phyloP scores from a whole-genome alignment of 495 filamentous ascomycete species.

The Penicillium samsonianum region DNA sequence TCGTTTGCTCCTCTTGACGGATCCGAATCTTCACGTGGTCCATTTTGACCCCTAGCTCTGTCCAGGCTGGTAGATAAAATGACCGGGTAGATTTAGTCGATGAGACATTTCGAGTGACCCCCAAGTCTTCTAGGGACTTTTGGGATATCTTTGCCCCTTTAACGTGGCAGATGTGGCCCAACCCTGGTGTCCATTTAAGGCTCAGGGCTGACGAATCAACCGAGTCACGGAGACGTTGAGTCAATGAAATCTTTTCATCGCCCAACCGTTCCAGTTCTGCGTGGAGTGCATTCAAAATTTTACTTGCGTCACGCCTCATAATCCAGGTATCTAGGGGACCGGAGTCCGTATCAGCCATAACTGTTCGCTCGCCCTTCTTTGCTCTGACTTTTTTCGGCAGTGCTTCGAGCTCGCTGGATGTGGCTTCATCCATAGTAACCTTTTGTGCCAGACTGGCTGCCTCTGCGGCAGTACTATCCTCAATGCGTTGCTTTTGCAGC shows the following conservation, averaged over 20 bases:
- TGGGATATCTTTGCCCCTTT: conserved; percentile 72
- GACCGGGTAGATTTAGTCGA: conserved; percentile 82
- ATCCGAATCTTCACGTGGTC: conserved; percentile 75
- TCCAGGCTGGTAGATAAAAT: conserved; percentile 85
- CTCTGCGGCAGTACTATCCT: conserved; percentile 68
- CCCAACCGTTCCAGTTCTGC: conserved; percentile 57
- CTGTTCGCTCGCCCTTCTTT: conserved; percentile 34
- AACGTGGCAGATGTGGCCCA: conserved; percentile 88
- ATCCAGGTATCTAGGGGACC: conserved; percentile 69
- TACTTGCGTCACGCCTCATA: conserved; percentile 75
- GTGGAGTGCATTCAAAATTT: conserved; percentile 65
- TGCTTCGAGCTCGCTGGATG: conserved; percentile 45
- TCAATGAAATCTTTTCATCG: conserved; percentile 59
- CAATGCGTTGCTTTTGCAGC: conserved; percentile 70
- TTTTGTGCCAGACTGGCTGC: conserved; percentile 68
- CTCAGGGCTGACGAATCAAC: conserved; percentile 63
- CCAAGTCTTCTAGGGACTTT: conserved; percentile 41
- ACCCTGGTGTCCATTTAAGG: conserved; percentile 77
- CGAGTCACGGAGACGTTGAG: conserved; percentile 56
- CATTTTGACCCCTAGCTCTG: conserved; percentile 68
- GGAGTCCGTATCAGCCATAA: conserved; percentile 32
- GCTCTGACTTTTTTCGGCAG: conserved; percentile 46
- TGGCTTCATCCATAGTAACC: conserved; percentile 61
- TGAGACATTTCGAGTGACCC: conserved; percentile 61
- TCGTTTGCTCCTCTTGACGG: conserved; percentile 72